Evolutionary conservation across 129 eudicot species (phyloP).

Genomic region (Kitagawia praeruptora): DNA sequence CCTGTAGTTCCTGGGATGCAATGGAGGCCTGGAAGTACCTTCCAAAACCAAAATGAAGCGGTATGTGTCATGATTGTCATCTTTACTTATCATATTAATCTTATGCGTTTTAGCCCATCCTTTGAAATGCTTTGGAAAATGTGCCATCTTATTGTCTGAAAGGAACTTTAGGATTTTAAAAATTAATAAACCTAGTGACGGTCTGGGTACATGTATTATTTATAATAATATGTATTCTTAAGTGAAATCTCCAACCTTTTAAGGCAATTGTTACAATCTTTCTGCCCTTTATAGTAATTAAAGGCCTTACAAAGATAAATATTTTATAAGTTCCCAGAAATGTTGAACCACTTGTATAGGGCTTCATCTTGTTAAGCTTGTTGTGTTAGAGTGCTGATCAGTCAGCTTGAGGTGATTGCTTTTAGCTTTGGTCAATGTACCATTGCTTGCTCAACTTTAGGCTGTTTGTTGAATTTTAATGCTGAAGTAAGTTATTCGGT

Average conservation of each 20-base stretch:
- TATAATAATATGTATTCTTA: neutral
- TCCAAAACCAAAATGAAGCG: slow-evolving; percentile 76
- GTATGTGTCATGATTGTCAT: slow-evolving; percentile 52
- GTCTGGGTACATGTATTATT: neutral
- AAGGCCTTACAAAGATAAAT: neutral
- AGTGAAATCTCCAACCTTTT: neutral
- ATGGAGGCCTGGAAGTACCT: slow-evolving; percentile 98
- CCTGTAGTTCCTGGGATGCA: slow-evolving; percentile 75
- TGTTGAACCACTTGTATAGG: neutral
- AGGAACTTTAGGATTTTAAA: neutral
- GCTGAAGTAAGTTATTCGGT: neutral
- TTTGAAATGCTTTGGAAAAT: neutral
- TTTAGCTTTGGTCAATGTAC: neutral
- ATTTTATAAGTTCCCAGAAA: neutral
- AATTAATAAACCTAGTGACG: neutral
- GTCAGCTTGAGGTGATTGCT: neutral
- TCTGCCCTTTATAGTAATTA: neutral
- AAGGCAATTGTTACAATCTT: neutral
- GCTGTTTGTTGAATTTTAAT: neutral
- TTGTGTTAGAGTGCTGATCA: neutral
- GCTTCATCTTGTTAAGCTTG: neutral
- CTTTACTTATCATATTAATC: neutral
- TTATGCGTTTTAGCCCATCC: neutral
- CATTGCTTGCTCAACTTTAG: neutral
- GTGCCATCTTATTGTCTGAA: neutral